Evolutionary conservation across 2,329 filamentous ascomycete species (phyloP).

Genomic region (Nakataea oryzae): DNA sequence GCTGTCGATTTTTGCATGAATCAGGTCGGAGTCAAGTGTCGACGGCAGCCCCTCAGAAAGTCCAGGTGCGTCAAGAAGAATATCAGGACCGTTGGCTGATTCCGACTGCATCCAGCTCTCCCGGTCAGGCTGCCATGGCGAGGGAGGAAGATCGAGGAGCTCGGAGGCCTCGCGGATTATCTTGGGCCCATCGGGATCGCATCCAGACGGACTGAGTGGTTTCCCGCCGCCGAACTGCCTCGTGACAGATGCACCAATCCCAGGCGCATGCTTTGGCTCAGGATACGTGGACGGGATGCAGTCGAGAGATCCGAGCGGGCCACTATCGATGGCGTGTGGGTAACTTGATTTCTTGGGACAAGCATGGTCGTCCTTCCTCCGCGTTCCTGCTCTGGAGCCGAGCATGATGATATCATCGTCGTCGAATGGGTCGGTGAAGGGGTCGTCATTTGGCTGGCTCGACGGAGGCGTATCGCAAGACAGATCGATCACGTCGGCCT

Average conservation of each 20-base stretch:
- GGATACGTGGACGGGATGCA: neutral
- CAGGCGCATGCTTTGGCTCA: neutral
- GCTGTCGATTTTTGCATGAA: neutral
- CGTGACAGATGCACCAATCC: neutral
- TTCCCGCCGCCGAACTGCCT: neutral
- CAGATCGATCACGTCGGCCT: neutral
- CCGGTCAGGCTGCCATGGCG: neutral
- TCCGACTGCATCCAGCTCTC: neutral
- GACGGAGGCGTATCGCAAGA: neutral
- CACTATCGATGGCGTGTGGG: neutral
- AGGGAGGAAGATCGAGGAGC: neutral
- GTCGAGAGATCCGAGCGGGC: neutral
- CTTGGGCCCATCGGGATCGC: neutral
- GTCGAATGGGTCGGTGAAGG: neutral
- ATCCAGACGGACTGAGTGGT: neutral
- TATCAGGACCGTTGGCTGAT: neutral
- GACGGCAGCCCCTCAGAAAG: neutral
- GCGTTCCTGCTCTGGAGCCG: too few species aligned
- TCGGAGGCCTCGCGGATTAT: neutral
- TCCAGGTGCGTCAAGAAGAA: neutral
- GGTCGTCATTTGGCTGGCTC: neutral
- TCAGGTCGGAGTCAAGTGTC: neutral
- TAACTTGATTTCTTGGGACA: neutral
- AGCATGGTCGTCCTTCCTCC: neutral
- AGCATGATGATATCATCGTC: neutral